Percentiles rank a stretch among this genome's conserved stretches.
Conservation (phyloP, 305 asterid species). For the Nicotiana rustica region DNA sequence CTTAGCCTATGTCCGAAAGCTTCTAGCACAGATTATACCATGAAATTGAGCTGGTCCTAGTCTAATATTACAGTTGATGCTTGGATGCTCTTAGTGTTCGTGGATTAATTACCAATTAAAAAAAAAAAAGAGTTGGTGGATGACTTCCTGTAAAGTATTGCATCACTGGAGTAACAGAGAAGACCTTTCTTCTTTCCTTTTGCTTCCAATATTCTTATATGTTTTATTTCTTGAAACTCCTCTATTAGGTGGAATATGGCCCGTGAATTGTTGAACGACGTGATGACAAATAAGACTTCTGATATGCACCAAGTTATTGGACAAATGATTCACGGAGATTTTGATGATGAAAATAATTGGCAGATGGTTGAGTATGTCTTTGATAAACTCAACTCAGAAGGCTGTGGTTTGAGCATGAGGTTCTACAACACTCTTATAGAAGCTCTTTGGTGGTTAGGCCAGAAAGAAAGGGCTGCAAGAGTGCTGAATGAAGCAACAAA, state of each 20-base stretch:
- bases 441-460: constrained; percentile 98
- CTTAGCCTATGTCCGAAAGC: background rate
- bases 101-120: background rate
- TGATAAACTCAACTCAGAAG: constrained; percentile 91
- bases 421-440: constrained; percentile 82
- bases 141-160: constrained; percentile 12
- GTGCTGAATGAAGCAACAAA: constrained; percentile 91
- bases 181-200: background rate
- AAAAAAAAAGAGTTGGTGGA: background rate
- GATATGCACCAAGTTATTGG: constrained; percentile 91
- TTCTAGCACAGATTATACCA: background rate
- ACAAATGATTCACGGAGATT: constrained; percentile 91
- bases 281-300: constrained; percentile 72
- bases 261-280: constrained; percentile 72
- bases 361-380: constrained; percentile 96
- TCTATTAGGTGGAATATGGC: constrained; percentile 78
- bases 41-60: constrained; percentile 12
- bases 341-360: constrained; percentile 86
- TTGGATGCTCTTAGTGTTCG: constrained; percentile 27
- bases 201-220: constrained; percentile 15
- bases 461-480: constrained; percentile 92
- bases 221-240: constrained; percentile 41
- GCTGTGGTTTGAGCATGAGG: constrained; percentile 86
- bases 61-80: constrained; percentile 11
- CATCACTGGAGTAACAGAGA: constrained; percentile 18